Percentiles rank a stretch among this genome's conserved stretches.
Conservation (phyloP, 2,329 filamentous ascomycete genomes). For the Diaporthe aspalathi region DNA sequence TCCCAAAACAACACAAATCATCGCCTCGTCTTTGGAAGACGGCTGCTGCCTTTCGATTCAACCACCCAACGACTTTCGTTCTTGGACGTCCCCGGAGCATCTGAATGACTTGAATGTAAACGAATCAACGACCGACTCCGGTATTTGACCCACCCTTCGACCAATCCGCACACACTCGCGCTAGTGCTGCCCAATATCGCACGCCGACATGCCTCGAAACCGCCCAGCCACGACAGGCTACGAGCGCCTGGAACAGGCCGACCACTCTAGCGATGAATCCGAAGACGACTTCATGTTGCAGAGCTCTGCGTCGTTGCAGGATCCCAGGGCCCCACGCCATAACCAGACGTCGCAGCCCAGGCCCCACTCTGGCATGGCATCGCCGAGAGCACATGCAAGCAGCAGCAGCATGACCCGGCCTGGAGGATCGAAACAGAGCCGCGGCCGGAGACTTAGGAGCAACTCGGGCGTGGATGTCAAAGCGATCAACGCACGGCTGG, state of each 20-base stretch:
- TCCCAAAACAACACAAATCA: constrained; percentile 25
- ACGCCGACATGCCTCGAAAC: constrained; percentile 69
- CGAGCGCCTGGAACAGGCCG: constrained; percentile 85
- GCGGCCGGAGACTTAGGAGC: constrained; percentile 65
- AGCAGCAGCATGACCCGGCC: constrained; percentile 50
- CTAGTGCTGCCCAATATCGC: neutral
- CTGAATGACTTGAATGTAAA: neutral
- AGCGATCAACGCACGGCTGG: constrained; percentile 94
- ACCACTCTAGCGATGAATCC: constrained; percentile 78
- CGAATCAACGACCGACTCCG: neutral
- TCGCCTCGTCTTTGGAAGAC: constrained; percentile 19
- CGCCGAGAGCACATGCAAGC: constrained; percentile 58
- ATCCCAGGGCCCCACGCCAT: constrained; percentile 71
- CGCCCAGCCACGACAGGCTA: constrained; percentile 84
- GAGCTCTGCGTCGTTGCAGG: constrained; percentile 67
- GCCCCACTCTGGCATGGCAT: constrained; percentile 70
- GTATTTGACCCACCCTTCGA: neutral
- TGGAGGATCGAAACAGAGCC: constrained; percentile 52
- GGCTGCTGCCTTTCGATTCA: constrained; percentile 28
- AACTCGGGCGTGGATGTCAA: constrained; percentile 97
- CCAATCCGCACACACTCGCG: neutral
- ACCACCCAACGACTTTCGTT: neutral
- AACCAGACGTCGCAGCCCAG: constrained; percentile 71
- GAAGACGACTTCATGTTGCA: constrained; percentile 72
- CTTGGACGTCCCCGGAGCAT: constrained; percentile 13